phyloP scores from a whole-genome alignment of 176 grass and related monocot genomes.

The Saccharum spontaneum region DNA sequence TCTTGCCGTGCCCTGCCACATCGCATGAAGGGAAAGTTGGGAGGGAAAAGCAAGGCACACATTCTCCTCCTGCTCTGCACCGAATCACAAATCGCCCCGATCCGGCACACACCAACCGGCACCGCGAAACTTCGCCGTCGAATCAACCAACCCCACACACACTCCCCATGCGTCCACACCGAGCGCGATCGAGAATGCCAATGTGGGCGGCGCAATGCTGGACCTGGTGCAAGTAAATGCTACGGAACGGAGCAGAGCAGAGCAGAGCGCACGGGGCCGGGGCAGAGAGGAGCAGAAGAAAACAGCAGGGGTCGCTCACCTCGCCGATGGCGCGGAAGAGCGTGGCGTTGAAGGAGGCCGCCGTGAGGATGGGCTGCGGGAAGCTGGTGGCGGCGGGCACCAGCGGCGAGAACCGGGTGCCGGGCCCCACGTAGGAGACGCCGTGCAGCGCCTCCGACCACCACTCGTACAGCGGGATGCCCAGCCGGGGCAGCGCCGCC shows the following conservation, averaged over 20 bases:
- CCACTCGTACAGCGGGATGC: constrained; percentile 94
- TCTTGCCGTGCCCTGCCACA: constrained; percentile 13
- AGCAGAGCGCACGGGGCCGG: background rate
- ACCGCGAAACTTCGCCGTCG: background rate
- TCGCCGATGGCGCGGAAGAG: constrained; percentile 83
- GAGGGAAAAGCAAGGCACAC: constrained; percentile 28
- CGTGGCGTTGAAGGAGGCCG: constrained; percentile 82
- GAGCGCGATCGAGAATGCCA: background rate
- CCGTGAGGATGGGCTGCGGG: constrained; percentile 85
- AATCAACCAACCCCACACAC: background rate
- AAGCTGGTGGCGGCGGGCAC: constrained; percentile 94
- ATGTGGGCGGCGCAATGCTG: constrained; percentile 31
- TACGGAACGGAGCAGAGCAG: background rate
- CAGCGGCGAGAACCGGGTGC: constrained; percentile 65
- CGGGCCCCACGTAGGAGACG: constrained; percentile 81
- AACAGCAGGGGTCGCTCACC: constrained; percentile 24
- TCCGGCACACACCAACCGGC: background rate
- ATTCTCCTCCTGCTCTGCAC: background rate
- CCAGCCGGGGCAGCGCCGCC: constrained; percentile 64
- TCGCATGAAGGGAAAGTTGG: constrained; percentile 18
- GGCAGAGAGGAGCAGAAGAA: background rate
- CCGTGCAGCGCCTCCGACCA: constrained; percentile 99
- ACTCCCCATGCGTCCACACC: background rate
- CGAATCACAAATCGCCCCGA: background rate
- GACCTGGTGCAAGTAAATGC: background rate